Evolutionary conservation across 768 basidiomycete species (phyloP).

Genomic region (Sarcomyxa edulis): DNA sequence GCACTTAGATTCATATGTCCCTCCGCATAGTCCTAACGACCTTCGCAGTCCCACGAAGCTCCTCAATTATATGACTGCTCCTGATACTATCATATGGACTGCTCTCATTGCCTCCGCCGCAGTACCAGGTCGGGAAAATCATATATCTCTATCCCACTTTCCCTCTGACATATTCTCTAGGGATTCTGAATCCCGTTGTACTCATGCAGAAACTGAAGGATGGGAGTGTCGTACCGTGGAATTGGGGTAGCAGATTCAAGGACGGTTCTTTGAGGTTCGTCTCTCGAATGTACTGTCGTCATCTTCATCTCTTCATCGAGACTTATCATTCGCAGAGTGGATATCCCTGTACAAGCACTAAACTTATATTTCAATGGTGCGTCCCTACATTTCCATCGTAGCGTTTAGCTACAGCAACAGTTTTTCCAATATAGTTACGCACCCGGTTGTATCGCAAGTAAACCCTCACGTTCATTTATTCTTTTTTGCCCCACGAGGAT

Average conservation of each 20-base stretch:
- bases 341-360: slow-evolving; percentile 87
- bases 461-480: slow-evolving; percentile 92
- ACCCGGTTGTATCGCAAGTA: slow-evolving; percentile 91
- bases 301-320: slow-evolving; percentile 9
- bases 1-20: slow-evolving; percentile 9
- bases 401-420: no score
- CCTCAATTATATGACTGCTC: slow-evolving; percentile 94
- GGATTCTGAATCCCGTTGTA: slow-evolving; percentile 92
- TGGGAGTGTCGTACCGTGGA: slow-evolving; percentile 84
- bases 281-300: slow-evolving; percentile 1
- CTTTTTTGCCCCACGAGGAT: slow-evolving; percentile 89
- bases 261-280: slow-evolving; percentile 82
- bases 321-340: slow-evolving; percentile 64
- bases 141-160: no score
- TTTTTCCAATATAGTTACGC: no score
- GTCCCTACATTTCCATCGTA: neutral
- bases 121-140: no score
- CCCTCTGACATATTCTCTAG: no score
- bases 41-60: slow-evolving; percentile 81
- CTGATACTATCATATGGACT: slow-evolving; percentile 83
- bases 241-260: slow-evolving; percentile 91
- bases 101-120: slow-evolving; percentile 86
- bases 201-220: slow-evolving; percentile 87
- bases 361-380: slow-evolving; percentile 87
- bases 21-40: slow-evolving; percentile 2